phyloP scores from a whole-genome alignment of 257 asterid species.

The Penstemon eatonii region DNA sequence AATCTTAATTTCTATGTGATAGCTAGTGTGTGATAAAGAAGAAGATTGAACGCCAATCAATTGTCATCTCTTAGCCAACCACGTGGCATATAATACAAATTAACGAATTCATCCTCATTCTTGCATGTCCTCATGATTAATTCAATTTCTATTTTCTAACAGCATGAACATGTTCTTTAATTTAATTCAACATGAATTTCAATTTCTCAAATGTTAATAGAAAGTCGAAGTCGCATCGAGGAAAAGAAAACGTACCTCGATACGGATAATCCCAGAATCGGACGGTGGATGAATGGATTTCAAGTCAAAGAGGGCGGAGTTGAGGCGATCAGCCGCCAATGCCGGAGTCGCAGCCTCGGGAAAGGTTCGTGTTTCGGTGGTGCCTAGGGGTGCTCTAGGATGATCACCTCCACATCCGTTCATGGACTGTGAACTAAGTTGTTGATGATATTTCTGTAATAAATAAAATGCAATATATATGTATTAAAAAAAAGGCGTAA shows the following conservation, averaged over 20 bases:
- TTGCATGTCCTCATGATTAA: slow-evolving; percentile 15
- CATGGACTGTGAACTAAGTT: slow-evolving; percentile 55
- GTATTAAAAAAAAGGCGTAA: not conserved
- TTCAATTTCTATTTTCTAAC: not conserved
- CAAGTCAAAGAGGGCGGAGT: slow-evolving; percentile 59
- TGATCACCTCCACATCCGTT: slow-evolving; percentile 66
- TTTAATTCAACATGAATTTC: not conserved
- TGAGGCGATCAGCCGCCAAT: slow-evolving; percentile 62
- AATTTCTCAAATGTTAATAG: not conserved
- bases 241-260: slow-evolving; percentile 53
- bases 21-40: slow-evolving; percentile 43
- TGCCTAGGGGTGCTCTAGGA: slow-evolving; percentile 60
- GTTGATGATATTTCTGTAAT: slow-evolving; percentile 43
- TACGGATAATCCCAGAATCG: slow-evolving; percentile 74
- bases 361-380: slow-evolving; percentile 58
- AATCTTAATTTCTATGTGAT: not conserved
- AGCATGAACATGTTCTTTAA: not conserved
- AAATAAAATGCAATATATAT: not conserved
- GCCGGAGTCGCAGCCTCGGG: slow-evolving; percentile 50
- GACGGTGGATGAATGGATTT: slow-evolving; percentile 38
- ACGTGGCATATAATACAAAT: slow-evolving; percentile 55
- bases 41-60: slow-evolving; percentile 33
- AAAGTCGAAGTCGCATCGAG: not conserved
- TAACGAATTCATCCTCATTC: slow-evolving; percentile 18
- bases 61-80: slow-evolving; percentile 54